Conservation (phyloP, 2,329 filamentous ascomycete genomes). For the Didymella arachidicola region DNA sequence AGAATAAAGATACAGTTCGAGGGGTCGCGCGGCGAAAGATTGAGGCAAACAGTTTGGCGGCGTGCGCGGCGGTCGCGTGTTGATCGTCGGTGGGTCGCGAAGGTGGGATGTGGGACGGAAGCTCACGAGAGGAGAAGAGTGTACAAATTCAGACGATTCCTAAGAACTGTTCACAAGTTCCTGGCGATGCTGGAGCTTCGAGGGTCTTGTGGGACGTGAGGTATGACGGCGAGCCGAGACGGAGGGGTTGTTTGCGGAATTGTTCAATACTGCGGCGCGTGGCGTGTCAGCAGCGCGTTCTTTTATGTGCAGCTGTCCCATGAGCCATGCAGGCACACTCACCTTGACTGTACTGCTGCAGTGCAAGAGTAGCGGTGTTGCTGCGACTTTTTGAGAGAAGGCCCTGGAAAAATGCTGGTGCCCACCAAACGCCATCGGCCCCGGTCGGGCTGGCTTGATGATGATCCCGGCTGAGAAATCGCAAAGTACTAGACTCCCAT, state of each 20-base stretch:
- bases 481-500: slow-evolving; percentile 23
- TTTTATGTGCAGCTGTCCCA: neutral
- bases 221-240: slow-evolving; percentile 18
- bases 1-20: slow-evolving; percentile 75
- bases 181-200: slow-evolving; percentile 34
- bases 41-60: slow-evolving; percentile 93
- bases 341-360: slow-evolving; percentile 14
- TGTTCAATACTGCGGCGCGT: slow-evolving; percentile 10
- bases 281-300: slow-evolving; percentile 4
- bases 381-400: slow-evolving; percentile 19
- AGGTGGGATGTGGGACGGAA: slow-evolving; percentile 24
- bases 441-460: slow-evolving; percentile 31
- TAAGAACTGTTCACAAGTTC: slow-evolving; percentile 11
- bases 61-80: slow-evolving; percentile 45
- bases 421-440: slow-evolving; percentile 33
- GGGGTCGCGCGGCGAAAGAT: slow-evolving; percentile 71
- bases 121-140: slow-evolving; percentile 22
- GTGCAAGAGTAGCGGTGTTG: slow-evolving; percentile 21
- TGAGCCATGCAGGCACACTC: neutral
- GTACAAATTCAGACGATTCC: neutral
- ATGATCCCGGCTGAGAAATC: slow-evolving; percentile 31
- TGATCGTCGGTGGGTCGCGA: slow-evolving; percentile 27
- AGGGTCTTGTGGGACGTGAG: slow-evolving; percentile 17
- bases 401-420: slow-evolving; percentile 21
- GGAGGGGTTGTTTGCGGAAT: slow-evolving; percentile 16